Base-by-base conservation (phyloP, 371 early-diverging fungal species). In the Fennellomyces sp. region DNA sequence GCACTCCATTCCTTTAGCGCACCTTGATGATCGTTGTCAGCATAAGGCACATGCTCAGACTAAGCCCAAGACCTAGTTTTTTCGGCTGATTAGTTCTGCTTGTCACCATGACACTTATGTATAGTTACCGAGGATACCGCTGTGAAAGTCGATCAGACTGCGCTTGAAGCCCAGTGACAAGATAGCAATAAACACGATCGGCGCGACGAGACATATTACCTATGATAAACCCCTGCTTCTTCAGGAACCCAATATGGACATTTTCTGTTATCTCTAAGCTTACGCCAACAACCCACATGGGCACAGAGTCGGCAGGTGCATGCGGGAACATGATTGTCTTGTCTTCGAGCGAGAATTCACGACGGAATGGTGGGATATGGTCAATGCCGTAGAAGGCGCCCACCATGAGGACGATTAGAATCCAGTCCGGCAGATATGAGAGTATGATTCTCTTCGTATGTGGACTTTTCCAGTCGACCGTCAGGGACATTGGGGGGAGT, bases 341-440 rank as follows among this genome's bases (percentile, higher is more conserved):
- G 69, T 93, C 89, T 5, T 76, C 71, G 25, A 91, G 72, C 13
- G 88, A 89, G 69, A 93, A 91, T 54, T 80, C 71, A 49, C 92
- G 83, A 52, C 85, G 85, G 70, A 80, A 91, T 1, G 93, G 92
- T 17, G 81, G 67, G 21, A 90, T 64, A 26, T 66, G 66, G 53
- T 88, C 86, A 48, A 91, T 71, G 39, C 75, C 66, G 29, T 75
- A 82, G 65, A 87, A 89, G 21, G 73, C 75, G 6, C 63, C 67
- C 0, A 82, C 73, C 81, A 91, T 85, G 13, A 84, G 58, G 1
- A 86, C 35, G 17, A 90, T 82, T 8, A 89, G 66, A 0, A 76
- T 25, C 88, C 91, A 91, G 72, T 91, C 92, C 17, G 75, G 74
- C 29, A 75, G 48, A 59, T 90, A 91, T 4, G 87, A 85, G 54